These are phyloP conservation scores for Collybia nuda DNA, from an alignment of 768 basidiomycete species.

Conservation along the genomic window DNA sequence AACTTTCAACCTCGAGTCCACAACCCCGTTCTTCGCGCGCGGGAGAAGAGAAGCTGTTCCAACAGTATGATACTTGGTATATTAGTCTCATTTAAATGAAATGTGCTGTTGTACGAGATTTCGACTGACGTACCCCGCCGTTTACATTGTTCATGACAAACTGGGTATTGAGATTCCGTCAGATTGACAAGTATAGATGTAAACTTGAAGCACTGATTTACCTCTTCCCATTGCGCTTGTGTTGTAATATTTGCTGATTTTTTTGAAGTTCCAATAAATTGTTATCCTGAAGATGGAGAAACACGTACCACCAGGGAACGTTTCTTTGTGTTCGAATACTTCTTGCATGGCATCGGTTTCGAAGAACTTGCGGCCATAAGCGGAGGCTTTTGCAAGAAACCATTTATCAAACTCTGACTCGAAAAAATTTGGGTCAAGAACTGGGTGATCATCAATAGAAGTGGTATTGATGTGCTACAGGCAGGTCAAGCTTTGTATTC, in stretches of 20 bases:
- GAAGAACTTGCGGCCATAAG: constrained; percentile 29
- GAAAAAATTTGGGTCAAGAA: constrained; percentile 26
- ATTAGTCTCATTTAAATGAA: too few relatives aligned
- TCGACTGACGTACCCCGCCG: too few relatives aligned
- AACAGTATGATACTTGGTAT: constrained; percentile 26
- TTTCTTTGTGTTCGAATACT: constrained; percentile 25
- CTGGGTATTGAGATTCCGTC: constrained; percentile 3
- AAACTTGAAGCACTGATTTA: not conserved
- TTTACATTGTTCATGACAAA: too few relatives aligned
- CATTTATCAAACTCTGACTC: constrained; percentile 31
- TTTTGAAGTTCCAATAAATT: not conserved
- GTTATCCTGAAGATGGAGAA: not conserved
- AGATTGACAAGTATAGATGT: not conserved
- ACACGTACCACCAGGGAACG: constrained; percentile 24
- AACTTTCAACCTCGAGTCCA: constrained; percentile 19
- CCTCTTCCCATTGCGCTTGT: constrained; percentile 21
- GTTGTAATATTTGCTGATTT: constrained; percentile 16
- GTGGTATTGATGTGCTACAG: constrained; percentile 21
- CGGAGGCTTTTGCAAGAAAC: constrained; percentile 28
- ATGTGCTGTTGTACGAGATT: not conserved
- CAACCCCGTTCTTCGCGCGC: constrained; percentile 19
- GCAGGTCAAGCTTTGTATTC: too few relatives aligned
- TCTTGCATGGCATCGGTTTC: constrained; percentile 26
- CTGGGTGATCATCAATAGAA: constrained; percentile 25
- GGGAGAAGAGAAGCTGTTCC: constrained; percentile 42